A percentile compares a stretch with the other conserved stretches of the same genome.
Conservation (phyloP, 2,329 filamentous ascomycete species). For the Aspergillus texensis region DNA sequence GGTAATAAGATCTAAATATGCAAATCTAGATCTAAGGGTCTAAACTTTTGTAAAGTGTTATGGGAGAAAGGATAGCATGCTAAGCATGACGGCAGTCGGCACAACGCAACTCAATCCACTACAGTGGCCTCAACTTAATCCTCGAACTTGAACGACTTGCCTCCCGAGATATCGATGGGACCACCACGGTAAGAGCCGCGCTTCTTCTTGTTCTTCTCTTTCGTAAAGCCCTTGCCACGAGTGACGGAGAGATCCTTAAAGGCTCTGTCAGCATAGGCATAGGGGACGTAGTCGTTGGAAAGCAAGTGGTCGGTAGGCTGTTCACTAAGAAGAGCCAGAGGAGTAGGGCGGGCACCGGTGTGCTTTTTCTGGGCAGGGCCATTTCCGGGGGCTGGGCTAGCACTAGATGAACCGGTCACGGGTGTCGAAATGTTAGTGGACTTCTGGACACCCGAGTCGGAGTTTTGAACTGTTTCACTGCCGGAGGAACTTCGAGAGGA, state of each 20-base stretch:
- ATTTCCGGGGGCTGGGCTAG: conserved; percentile 47
- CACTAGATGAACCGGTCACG: conserved; percentile 54
- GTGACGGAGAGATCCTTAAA: conserved; percentile 87
- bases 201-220: conserved; percentile 99
- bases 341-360: conserved; percentile 60
- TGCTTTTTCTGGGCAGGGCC: conserved; percentile 39
- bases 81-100: background rate
- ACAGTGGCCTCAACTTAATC: conserved; percentile 57
- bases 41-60: conserved; percentile 19
- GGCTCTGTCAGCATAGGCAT: conserved; percentile 87
- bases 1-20: conserved; percentile 19
- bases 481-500: conserved; percentile 26
- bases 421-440: conserved; percentile 24
- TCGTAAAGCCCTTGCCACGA: conserved; percentile 95
- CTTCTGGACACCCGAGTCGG: conserved; percentile 28
- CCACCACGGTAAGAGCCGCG: conserved; percentile 88
- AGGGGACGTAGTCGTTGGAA: conserved; percentile 79
- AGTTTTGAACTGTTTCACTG: conserved; percentile 36
- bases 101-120: background rate
- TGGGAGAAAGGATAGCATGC: conserved; percentile 6
- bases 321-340: conserved; percentile 78
- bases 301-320: conserved; percentile 64
- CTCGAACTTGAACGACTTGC: conserved; percentile 92
- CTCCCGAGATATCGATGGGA: conserved; percentile 76
- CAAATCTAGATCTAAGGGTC: conserved; percentile 19